Percentiles rank a stretch among this genome's conserved stretches.
phyloP scores from a whole-genome alignment of 805 yeast genomes.

The Saccharomycopsis schoenii region DNA sequence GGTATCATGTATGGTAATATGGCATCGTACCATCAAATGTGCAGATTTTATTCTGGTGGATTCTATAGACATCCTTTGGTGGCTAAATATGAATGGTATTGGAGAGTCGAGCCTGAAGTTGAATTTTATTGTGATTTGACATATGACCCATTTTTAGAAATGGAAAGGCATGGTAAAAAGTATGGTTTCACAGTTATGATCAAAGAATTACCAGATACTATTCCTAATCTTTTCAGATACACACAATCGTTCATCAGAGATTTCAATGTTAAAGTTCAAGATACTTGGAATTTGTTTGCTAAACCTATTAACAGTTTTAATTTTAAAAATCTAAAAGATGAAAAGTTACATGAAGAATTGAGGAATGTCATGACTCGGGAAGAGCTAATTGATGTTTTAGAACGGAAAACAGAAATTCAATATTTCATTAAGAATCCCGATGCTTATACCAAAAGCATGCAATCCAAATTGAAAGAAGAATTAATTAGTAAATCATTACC shows the following conservation, averaged over 20 bases:
- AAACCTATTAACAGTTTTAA: conserved; percentile 29
- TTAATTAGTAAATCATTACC: conserved; percentile 24
- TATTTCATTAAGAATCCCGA: conserved; percentile 10
- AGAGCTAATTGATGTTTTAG: conserved; percentile 24
- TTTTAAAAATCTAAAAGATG: conserved; percentile 25
- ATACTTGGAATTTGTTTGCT: conserved; percentile 62
- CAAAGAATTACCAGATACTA: conserved; percentile 69
- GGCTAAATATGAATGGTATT: conserved; percentile 72
- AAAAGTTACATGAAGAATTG: conserved; percentile 23
- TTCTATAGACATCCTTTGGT: conserved; percentile 77
- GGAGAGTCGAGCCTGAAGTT: conserved; percentile 94
- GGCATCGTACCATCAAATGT: conserved; percentile 87
- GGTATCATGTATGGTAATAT: conserved; percentile 75
- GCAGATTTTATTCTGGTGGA: conserved; percentile 80
- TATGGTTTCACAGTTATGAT: conserved; percentile 82
- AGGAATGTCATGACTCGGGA: conserved; percentile 16
- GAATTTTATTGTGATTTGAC: conserved; percentile 84
- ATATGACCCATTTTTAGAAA: conserved; percentile 81
- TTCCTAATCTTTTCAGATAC: conserved; percentile 69
- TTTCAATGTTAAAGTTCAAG: conserved; percentile 39
- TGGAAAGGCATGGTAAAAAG: conserved; percentile 57
- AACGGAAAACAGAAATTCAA: conserved; percentile 22
- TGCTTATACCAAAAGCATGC: conserved; percentile 2
- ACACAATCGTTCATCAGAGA: conserved; percentile 55
- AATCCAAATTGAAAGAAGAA: conserved; percentile 22